phyloP scores from a whole-genome alignment of 495 filamentous ascomycete species.

The Penicillium salamii region DNA sequence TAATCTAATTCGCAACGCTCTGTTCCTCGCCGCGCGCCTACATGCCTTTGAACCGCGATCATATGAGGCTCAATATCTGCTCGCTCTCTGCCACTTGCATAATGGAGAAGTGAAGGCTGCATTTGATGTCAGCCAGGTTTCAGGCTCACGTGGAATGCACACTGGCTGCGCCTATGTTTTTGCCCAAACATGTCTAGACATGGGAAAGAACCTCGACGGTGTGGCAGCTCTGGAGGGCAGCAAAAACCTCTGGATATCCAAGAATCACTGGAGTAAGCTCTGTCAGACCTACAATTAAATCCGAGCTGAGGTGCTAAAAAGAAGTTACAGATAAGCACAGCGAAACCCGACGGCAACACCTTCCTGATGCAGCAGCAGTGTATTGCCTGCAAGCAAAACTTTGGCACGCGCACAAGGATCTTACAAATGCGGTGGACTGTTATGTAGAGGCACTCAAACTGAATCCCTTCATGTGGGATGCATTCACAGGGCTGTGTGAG shows the following conservation, averaged over 20 bases:
- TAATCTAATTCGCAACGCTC: conserved; percentile 78
- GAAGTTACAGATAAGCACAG: conserved; percentile 61
- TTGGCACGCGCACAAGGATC: conserved; percentile 75
- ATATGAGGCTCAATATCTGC: conserved; percentile 75
- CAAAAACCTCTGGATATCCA: conserved; percentile 64
- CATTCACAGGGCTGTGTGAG: conserved; percentile 77
- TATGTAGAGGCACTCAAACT: conserved; percentile 85
- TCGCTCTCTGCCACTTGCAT: conserved; percentile 79
- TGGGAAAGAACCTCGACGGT: conserved; percentile 77
- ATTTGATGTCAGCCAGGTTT: conserved; percentile 65
- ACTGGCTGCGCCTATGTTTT: conserved; percentile 88
- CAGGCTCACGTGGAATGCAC: conserved; percentile 65
- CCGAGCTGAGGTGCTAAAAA: neutral
- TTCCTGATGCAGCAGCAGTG: conserved; percentile 81
- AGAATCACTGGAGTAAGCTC: conserved; percentile 66
- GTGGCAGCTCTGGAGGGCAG: conserved; percentile 75
- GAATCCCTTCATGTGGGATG: conserved; percentile 99
- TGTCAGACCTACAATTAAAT: conserved; percentile 4
- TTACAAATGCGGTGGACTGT: conserved; percentile 73
- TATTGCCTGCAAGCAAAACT: conserved; percentile 82
- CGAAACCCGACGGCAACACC: conserved; percentile 59
- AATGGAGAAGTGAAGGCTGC: conserved; percentile 73
- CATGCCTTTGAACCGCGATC: conserved; percentile 76
- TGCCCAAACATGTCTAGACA: conserved; percentile 78
- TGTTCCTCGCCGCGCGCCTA: conserved; percentile 86